Evolutionary conservation across 2,329 filamentous ascomycete species (phyloP), one percentile per base, ranked within the genome.

Genomic region (Nothomitra cinnamomea): DNA sequence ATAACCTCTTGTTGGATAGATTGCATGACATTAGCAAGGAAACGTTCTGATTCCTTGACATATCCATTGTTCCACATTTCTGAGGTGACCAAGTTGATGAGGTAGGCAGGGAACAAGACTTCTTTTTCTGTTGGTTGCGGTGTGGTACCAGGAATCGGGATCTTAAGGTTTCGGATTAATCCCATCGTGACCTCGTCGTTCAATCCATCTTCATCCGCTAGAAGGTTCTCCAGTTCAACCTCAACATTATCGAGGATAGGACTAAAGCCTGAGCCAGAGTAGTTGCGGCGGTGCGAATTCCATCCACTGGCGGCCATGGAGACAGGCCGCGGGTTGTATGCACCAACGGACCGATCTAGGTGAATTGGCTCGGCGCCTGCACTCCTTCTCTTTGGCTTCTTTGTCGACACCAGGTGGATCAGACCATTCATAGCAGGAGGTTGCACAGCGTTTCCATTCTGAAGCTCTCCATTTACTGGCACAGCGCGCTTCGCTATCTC

Each of bases 31-130:
- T 96, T 98, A 64, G 92, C 92, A 58, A 98, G 76, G 78, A 98
- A 98, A 54, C 90, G 85, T 70, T 98, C 92, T 2, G 92, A 96
- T 70, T 98, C 92, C 74, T 98, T 98, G 62, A 98, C 92, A 65
- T 95, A 98, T 48, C 92, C 92, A 63, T 98, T 98, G 74, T 98
- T 98, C 92, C 92, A 98, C 92, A 98, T 98, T 72, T 98, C 92
- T 15, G 89, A 96, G 12, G 92, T 98, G 58, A 98, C 92, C 57
- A 98, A 77, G 69, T 98, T 98, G 74, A 98, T 98, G 61, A 98
- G 82, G 68, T 96, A 98, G 8, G 92, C 90, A 35, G 92, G 92
- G 82, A 98, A 98, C 52, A 98, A 76, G 21, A 98, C 90, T 68
- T 98, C 92, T 73, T 98, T 98, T 70, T 98, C 92, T 17, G 88